Evolutionary conservation across 2,329 filamentous ascomycete species (phyloP), one percentile per base, ranked within the genome.

Genomic region (Catunica adiposa): DNA sequence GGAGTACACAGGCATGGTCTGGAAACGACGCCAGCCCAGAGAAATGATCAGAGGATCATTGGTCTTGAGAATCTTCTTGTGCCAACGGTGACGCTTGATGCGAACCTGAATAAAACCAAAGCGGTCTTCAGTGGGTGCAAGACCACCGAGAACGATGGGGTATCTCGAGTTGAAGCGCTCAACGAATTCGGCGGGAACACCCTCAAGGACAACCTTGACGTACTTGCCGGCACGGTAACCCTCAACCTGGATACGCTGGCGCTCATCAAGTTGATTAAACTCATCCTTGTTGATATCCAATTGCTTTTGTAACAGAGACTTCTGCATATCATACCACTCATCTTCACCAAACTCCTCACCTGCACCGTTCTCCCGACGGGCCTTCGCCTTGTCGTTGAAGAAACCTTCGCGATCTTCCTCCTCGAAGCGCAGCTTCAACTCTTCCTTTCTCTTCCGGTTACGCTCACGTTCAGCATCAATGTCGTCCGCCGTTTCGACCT

Each of bases 1-100:
- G 70, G 85, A 92, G 78, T 96, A 98, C 58, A 96, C 82, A 17
- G 90, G 90, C 62, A 92, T 74, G 4, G 85, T 83, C 70, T 97
- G 92, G 74, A 98, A 98, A 59, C 92, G 79, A 53, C 92, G 79
- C 92, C 92, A 98, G 44, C 92, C 92, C 46, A 98, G 76, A 1
- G 89, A 96, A 73, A 98, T 92, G 66, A 98, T 95, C 53, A 98
- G 77, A 15, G 92, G 94, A 65, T 98, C 92, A 66, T 94, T 95
- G 34, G 89, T 97, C 74, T 98, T 98, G 62, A 98, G 76, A 62
- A 97, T 97, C 74, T 92, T 94, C 78, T 96, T 96, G 73, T 98
- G 92, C 94, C 94, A 98, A 61, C 92, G 78, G 68, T 98, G 92
- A 55, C 89, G 80, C 77, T 98, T 98, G 73, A 98, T 94, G 53